Percentiles rank a stretch among this genome's conserved stretches.
phyloP scores from a whole-genome alignment of 208 protist species.

The Naegleria gruberi region DNA sequence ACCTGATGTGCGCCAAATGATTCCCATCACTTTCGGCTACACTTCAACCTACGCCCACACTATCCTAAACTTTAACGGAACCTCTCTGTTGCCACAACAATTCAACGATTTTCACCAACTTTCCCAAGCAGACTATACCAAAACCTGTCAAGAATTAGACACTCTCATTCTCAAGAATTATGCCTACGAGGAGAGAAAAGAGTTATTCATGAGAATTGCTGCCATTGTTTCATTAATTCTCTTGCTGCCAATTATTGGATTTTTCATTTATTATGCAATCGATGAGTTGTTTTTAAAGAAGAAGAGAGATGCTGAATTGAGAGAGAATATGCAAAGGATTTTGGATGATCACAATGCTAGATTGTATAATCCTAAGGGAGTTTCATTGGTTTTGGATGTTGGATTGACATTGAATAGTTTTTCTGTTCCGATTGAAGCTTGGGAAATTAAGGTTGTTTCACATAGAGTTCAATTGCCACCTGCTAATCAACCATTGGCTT shows the following conservation, averaged over 20 bases:
- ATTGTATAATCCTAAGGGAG: neutral
- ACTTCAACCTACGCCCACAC: neutral
- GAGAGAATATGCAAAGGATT: neutral
- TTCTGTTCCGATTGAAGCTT: neutral
- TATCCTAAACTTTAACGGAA: neutral
- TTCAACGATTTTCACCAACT: neutral
- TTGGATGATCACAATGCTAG: neutral
- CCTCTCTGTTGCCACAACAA: neutral
- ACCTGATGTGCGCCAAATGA: neutral
- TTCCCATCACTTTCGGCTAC: neutral
- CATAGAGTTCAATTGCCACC: neutral
- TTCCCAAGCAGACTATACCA: neutral
- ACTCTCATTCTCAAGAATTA: neutral
- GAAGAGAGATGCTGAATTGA: neutral
- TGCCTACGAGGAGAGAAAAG: neutral
- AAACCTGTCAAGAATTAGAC: neutral
- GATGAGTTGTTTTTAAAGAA: neutral
- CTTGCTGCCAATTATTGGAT: neutral
- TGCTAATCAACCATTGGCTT: neutral
- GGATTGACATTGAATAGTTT: neutral
- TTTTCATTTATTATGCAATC: neutral
- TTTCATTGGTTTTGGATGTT: neutral
- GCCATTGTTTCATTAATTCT: neutral
- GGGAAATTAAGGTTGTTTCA: neutral
- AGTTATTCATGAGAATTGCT: neutral